phyloP scores from a whole-genome alignment of 768 basidiomycete genomes.

The Rhodocollybia butyracea region DNA sequence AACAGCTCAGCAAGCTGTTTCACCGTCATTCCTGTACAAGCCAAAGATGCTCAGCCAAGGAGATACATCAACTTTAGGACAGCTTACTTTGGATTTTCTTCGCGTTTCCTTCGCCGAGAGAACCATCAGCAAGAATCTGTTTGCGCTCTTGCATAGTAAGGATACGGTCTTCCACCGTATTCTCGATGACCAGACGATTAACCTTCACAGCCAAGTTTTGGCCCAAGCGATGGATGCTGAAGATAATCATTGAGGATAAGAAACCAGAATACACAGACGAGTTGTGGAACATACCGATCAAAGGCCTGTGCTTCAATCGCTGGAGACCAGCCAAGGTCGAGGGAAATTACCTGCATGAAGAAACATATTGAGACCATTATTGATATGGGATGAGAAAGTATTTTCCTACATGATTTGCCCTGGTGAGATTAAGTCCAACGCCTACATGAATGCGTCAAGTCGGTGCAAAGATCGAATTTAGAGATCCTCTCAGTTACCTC shows the following conservation, averaged over 20 bases:
- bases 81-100: conserved; percentile 55
- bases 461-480: neutral
- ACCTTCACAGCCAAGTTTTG: conserved; percentile 50
- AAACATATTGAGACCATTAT: no score
- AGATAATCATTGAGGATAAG: neutral
- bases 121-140: conserved; percentile 58
- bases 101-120: conserved; percentile 58
- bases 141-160: conserved; percentile 61
- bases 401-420: conserved; percentile 64
- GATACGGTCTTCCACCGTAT: conserved; percentile 72
- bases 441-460: conserved; percentile 19
- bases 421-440: conserved; percentile 56
- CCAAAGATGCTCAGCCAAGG: neutral
- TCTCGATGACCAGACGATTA: conserved; percentile 52
- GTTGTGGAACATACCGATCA: conserved; percentile 39
- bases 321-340: conserved; percentile 64
- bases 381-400: no score
- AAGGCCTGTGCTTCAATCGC: conserved; percentile 63
- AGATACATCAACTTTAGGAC: neutral
- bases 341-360: no score
- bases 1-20: conserved; percentile 50
- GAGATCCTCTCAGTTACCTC: conserved; percentile 46
- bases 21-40: conserved; percentile 39
- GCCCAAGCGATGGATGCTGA: conserved; percentile 49
- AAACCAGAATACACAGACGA: neutral